Base-by-base conservation (phyloP, 306 rosid genomes). In the Cucumis melo region DNA sequence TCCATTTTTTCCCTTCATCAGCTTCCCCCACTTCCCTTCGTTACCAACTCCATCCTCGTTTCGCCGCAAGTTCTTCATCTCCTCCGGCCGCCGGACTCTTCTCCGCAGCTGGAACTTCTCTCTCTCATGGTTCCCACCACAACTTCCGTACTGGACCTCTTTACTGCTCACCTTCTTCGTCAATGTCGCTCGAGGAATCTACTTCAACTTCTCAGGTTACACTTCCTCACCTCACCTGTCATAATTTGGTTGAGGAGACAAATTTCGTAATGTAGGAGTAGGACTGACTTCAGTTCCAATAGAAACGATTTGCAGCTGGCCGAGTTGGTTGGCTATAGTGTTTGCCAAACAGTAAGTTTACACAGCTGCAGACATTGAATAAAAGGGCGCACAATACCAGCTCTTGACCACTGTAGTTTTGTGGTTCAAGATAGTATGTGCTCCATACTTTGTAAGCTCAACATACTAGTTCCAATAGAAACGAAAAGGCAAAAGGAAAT, bases 301-400 rank as follows among this genome's bases (percentile, higher is more conserved):
- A n/a, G n/a, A n/a, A n/a, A n/a, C n/a, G n/a, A 61, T 23, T 48
- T 79, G 96, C 93, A 83, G 91, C 89, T 91, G 91, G 93, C 96
- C 92, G 91, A 90, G 88, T 86, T 87, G 92, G 78, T 78, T 87
- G 84, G 87, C 89, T 73, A 11, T 29, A 89, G 88, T 83, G 55
- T 73, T 62, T 81, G 89, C 85, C 80, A 82, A 76, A 82, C 93
- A 82, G 93, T 85, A 93, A 93, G 97, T 89, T 73, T 77, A 78
- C 57, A 64, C 91, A 84, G 96, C 91, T 91, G 98, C 98, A 74
- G 63, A 80, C 86, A 65, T 81, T 83, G 34, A 88, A 66, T 76
- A 10, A 20, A 54, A 21, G 77, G 89, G 36, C 36, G 3, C 89
- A 63, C 87, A 46, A 36, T 78, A 88, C 93, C 93, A 91, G 92